Evolutionary conservation across 345 rosid species (phyloP).

Genomic region (Excoecaria agallocha): DNA sequence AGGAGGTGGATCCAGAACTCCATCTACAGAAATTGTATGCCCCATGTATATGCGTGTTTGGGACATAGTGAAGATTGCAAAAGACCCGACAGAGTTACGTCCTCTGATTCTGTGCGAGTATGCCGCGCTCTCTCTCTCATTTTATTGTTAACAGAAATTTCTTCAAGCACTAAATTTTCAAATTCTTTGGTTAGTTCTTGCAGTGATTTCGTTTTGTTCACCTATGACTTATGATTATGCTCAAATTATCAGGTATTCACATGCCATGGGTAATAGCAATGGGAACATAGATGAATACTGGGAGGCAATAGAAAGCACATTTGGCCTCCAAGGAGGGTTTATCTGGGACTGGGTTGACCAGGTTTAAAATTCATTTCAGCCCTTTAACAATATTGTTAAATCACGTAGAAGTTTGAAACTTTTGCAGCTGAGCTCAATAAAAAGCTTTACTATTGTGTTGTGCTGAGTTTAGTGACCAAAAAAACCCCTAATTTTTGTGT

Average conservation of each 20-base stretch:
- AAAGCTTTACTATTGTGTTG: background rate
- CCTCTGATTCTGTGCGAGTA: conserved; percentile 99
- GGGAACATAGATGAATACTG: conserved; percentile 88
- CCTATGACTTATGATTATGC: conserved; percentile 16
- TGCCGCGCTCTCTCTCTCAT: conserved; percentile 23
- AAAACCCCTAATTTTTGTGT: background rate
- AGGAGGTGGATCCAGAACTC: conserved; percentile 94
- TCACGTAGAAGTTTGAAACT: background rate
- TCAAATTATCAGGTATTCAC: conserved; percentile 75
- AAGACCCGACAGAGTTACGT: conserved; percentile 78
- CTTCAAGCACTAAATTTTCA: background rate
- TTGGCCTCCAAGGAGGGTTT: conserved; percentile 99
- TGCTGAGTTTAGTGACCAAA: background rate
- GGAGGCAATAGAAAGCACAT: conserved; percentile 88
- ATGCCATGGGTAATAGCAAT: conserved; percentile 96
- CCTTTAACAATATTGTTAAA: background rate
- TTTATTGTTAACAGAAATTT: background rate
- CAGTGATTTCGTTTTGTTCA: conserved; percentile 19
- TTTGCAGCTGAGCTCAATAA: background rate
- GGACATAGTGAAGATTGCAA: conserved; percentile 93
- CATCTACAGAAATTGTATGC: conserved; percentile 87
- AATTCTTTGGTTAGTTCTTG: conserved; percentile 4
- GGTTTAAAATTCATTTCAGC: conserved; percentile 42
- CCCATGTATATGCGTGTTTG: conserved; percentile 99
- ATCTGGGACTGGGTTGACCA: conserved; percentile 99